Conservation (phyloP, 306 rosid genomes). For the Nissolia schottii region DNA sequence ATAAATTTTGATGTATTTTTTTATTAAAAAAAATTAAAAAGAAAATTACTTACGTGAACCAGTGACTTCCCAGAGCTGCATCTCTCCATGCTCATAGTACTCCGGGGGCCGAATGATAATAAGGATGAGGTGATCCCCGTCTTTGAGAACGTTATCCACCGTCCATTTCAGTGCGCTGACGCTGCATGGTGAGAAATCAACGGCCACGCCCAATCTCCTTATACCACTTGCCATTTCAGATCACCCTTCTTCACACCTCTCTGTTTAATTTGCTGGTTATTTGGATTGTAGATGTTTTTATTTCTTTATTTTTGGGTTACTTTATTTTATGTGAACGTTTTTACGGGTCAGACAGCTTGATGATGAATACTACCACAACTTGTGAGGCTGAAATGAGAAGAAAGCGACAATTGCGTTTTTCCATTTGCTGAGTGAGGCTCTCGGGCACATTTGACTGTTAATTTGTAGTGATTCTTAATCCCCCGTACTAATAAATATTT, state of each 20-base stretch:
- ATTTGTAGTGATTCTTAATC: too few relatives aligned
- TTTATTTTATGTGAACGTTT: not conserved
- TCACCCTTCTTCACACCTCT: not conserved
- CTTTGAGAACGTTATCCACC: constrained; percentile 55
- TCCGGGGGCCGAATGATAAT: constrained; percentile 40
- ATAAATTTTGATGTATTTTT: too few relatives aligned
- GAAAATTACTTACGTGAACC: constrained; percentile 62
- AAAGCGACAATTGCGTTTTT: not conserved
- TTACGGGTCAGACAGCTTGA: not conserved
- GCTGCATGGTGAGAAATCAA: constrained; percentile 90
- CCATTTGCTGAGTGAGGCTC: not conserved
- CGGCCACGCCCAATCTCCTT: constrained; percentile 75
- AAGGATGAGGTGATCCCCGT: constrained; percentile 73
- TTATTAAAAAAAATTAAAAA: too few relatives aligned
- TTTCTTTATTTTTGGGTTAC: not conserved
- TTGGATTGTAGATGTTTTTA: too few relatives aligned
- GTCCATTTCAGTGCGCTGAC: constrained; percentile 67
- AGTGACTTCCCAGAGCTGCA: constrained; percentile 72
- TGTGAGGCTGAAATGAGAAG: constrained; percentile 3
- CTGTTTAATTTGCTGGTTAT: not conserved
- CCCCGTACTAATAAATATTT: too few relatives aligned
- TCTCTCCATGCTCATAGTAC: constrained; percentile 65
- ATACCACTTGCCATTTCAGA: constrained; percentile 17
- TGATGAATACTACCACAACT: constrained; percentile 8
- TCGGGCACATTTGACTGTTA: not conserved